Evolutionary conservation across 495 filamentous ascomycete genomes (phyloP).

Genomic region (Xylaria castorea): DNA sequence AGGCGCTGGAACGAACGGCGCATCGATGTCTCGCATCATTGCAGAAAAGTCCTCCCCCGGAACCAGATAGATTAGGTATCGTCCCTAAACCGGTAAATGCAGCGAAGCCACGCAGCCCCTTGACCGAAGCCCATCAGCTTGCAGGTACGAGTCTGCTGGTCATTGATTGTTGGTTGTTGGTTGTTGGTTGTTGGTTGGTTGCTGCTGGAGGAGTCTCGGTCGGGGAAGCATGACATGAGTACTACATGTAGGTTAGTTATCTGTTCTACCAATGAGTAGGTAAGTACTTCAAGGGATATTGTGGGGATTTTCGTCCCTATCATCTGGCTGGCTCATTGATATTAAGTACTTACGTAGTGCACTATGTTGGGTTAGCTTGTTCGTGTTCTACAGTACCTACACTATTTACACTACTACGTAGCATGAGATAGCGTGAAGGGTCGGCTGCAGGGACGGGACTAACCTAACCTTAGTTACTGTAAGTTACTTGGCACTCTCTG

Average conservation of each 20-base stretch:
- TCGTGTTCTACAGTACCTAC: background rate
- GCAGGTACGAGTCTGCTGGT: background rate
- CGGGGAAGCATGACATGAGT: background rate
- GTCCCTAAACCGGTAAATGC: constrained; percentile 5
- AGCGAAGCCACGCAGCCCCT: constrained; percentile 17
- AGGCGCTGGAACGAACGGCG: background rate
- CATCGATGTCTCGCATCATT: constrained; percentile 24
- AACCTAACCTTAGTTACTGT: too few species aligned
- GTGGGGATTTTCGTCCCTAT: background rate
- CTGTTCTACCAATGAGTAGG: background rate
- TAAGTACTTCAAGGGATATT: background rate
- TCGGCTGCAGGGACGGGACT: background rate
- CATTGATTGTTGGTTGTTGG: background rate
- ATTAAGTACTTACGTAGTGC: too few species aligned
- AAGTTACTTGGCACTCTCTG: background rate
- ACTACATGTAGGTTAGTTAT: too few species aligned
- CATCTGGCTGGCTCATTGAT: background rate
- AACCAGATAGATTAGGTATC: constrained; percentile 1
- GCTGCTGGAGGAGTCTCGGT: background rate
- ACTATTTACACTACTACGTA: too few species aligned
- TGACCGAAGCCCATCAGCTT: constrained; percentile 7
- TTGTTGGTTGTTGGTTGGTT: background rate
- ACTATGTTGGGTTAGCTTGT: background rate
- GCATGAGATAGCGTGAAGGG: background rate
- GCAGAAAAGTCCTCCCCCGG: constrained; percentile 4